Evolutionary conservation across 768 basidiomycete genomes (phyloP).

Genomic region (Tricholoma saponaceum): DNA sequence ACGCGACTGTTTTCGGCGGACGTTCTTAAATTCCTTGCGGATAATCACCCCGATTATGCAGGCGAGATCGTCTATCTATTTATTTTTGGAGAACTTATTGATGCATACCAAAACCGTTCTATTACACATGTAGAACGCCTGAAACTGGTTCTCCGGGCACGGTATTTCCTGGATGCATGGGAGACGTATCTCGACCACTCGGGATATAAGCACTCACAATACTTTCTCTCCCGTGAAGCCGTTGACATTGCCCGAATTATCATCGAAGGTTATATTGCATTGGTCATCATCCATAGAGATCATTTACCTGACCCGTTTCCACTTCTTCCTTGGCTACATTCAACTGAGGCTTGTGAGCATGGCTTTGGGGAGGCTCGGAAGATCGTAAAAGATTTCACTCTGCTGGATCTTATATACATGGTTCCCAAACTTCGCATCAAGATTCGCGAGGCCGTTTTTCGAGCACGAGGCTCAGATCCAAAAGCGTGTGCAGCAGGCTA

Average conservation of each 20-base stretch:
- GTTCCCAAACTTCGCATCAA: slow-evolving; percentile 20
- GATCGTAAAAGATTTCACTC: slow-evolving; percentile 31
- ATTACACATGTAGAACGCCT: slow-evolving; percentile 22
- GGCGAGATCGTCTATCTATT: slow-evolving; percentile 34
- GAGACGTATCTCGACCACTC: slow-evolving; percentile 13
- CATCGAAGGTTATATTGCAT: slow-evolving; percentile 25
- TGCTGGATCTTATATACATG: slow-evolving; percentile 26
- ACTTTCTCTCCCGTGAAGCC: slow-evolving; percentile 31
- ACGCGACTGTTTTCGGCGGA: slow-evolving; percentile 32
- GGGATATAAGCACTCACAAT: slow-evolving; percentile 13
- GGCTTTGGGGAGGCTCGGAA: slow-evolving; percentile 25
- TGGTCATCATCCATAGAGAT: slow-evolving; percentile 34
- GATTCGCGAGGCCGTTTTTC: slow-evolving; percentile 19
- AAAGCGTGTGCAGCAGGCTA: slow-evolving; percentile 22
- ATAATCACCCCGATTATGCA: slow-evolving; percentile 19
- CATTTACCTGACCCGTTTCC: slow-evolving; percentile 9
- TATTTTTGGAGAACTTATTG: slow-evolving; percentile 23
- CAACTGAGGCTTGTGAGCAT: slow-evolving; percentile 30
- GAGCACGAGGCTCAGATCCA: slow-evolving; percentile 6
- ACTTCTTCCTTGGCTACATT: slow-evolving; percentile 26
- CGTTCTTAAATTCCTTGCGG: slow-evolving; percentile 19
- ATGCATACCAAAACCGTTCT: slow-evolving; percentile 32
- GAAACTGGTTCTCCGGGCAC: slow-evolving; percentile 25
- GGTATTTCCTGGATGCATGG: slow-evolving; percentile 30
- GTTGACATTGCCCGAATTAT: slow-evolving; percentile 26